Conservation (phyloP, 352 stramenopile genomes). For the Plasmopara halstedii region DNA sequence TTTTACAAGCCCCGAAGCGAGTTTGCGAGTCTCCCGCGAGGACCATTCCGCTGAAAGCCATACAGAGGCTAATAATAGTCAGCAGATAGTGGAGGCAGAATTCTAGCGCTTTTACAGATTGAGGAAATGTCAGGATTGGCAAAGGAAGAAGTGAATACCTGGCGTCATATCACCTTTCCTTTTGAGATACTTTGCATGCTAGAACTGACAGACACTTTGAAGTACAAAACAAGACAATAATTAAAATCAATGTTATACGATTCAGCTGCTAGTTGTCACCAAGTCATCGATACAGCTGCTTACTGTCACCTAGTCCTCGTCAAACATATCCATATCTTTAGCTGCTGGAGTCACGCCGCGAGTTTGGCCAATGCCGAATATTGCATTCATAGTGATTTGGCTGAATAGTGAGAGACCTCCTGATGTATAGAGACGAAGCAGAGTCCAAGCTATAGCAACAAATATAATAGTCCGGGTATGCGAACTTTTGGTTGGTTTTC, state of each 20-base stretch:
- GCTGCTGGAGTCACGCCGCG: slow-evolving; percentile 2
- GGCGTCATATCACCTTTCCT: slow-evolving; percentile 15
- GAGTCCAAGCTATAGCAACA: slow-evolving; percentile 53
- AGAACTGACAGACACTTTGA: slow-evolving; percentile 10
- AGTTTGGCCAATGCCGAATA: slow-evolving; percentile 2
- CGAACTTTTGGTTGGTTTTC: slow-evolving; percentile 15
- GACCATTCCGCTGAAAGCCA: slow-evolving; percentile 25
- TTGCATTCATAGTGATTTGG: slow-evolving; percentile 11
- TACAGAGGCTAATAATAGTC: slow-evolving; percentile 21
- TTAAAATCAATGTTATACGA: slow-evolving; percentile 7
- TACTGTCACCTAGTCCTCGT: slow-evolving; percentile 18
- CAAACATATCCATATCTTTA: slow-evolving; percentile 38
- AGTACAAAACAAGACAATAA: slow-evolving; percentile 26
- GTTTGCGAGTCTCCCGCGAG: slow-evolving; percentile 14
- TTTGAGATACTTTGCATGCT: slow-evolving; percentile 26
- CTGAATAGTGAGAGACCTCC: slow-evolving; percentile 34
- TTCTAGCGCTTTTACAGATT: too few species aligned
- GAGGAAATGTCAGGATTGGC: too few species aligned
- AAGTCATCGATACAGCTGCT: too few species aligned
- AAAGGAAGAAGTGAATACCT: too few species aligned
- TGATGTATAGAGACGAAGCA: slow-evolving; percentile 62
- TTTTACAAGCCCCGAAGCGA: slow-evolving; percentile 5
- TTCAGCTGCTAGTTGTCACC: background rate
- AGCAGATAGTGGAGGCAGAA: slow-evolving; percentile 28
- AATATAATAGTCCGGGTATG: slow-evolving; percentile 53